Evolutionary conservation across 2,329 filamentous ascomycete genomes (phyloP).

Genomic region (Xylariales sp.): DNA sequence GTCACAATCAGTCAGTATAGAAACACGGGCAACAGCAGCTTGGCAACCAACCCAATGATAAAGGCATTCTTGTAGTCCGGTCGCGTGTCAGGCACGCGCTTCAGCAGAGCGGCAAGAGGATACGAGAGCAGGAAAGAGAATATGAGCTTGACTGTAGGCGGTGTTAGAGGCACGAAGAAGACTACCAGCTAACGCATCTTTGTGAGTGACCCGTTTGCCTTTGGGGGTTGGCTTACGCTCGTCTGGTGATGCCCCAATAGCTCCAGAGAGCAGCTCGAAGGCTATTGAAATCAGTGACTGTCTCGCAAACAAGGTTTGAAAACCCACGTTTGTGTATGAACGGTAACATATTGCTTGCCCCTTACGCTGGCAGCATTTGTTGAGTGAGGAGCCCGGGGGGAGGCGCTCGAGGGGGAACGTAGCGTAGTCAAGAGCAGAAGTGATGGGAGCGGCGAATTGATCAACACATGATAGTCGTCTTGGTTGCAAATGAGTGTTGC

Average conservation of each 20-base stretch:
- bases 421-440: neutral
- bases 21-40: neutral
- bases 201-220: conserved; percentile 1
- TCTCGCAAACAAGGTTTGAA: neutral
- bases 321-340: conserved; percentile 12
- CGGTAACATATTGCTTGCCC: conserved; percentile 9
- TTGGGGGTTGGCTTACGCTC: conserved; percentile 27
- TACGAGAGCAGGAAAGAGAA: conserved; percentile 88
- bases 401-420: neutral
- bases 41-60: conserved; percentile 60
- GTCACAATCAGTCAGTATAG: neutral
- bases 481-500: too few relatives aligned
- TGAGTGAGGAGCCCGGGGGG: neutral
- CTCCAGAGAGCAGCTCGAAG: conserved; percentile 28
- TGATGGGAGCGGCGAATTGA: too few relatives aligned
- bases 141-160: conserved; percentile 76
- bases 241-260: conserved; percentile 31
- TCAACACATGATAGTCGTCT: neutral
- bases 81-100: conserved; percentile 80
- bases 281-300: conserved; percentile 17
- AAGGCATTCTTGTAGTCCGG: conserved; percentile 86
- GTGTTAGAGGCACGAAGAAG: too few relatives aligned
- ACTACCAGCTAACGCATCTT: too few relatives aligned
- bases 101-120: conserved; percentile 81
- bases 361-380: neutral